These are phyloP conservation scores for Flaveria linearis DNA, from an alignment of 129 eudicot species.

Conservation along the genomic window DNA sequence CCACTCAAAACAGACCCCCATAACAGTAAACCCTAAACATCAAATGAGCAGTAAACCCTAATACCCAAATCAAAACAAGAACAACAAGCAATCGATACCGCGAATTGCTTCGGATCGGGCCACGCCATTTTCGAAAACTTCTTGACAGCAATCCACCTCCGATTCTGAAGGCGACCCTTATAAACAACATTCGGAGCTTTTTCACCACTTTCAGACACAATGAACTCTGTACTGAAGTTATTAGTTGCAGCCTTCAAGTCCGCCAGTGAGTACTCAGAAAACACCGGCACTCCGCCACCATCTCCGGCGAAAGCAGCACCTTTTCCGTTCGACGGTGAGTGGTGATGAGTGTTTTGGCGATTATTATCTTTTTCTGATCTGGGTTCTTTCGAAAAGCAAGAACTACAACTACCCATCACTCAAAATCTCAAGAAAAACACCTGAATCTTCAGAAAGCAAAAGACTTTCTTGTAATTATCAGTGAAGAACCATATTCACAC, in stretches of 20 bases:
- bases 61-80: conserved; percentile 8
- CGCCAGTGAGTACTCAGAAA: conserved; percentile 62
- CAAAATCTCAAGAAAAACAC: not conserved
- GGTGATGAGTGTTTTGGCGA: conserved; percentile 20
- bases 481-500: conserved; percentile 33
- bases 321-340: conserved; percentile 54
- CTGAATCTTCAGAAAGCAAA: conserved; percentile 38
- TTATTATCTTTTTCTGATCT: conserved; percentile 29
- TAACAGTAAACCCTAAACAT: conserved; percentile 34
- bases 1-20: conserved; percentile 2
- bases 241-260: conserved; percentile 80
- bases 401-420: conserved; percentile 64
- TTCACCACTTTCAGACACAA: conserved; percentile 92
- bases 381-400: conserved; percentile 37
- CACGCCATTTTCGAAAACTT: conserved; percentile 91
- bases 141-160: conserved; percentile 93
- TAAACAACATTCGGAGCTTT: conserved; percentile 93
- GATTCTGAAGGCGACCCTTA: conserved; percentile 69
- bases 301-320: conserved; percentile 46
- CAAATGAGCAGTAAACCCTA: conserved; percentile 34
- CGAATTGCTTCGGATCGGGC: conserved; percentile 99
- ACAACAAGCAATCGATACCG: conserved; percentile 37
- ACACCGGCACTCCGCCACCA: conserved; percentile 53
- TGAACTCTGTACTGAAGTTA: conserved; percentile 68
- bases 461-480: not conserved